phyloP scores from a whole-genome alignment of 192 early-diverging fungal genomes.

The Rhizoclosmatium globosum region DNA sequence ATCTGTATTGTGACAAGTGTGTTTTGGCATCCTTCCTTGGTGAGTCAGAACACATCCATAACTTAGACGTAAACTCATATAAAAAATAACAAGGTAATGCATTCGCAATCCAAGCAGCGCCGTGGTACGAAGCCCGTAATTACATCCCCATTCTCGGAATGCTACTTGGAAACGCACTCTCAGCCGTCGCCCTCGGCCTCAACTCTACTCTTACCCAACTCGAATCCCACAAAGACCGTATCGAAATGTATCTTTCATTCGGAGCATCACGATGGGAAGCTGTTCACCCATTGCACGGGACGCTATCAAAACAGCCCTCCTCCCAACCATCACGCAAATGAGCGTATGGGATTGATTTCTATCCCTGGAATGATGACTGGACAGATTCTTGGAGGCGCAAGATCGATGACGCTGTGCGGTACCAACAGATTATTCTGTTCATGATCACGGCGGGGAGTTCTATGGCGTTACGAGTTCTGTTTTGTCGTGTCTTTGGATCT shows the following conservation, averaged over 20 bases:
- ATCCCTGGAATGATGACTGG: slow-evolving; percentile 90
- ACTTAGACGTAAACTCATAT: not conserved
- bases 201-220: slow-evolving; percentile 35
- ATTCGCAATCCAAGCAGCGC: slow-evolving; percentile 73
- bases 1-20: slow-evolving; percentile 61
- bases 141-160: slow-evolving; percentile 91
- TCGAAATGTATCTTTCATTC: slow-evolving; percentile 72
- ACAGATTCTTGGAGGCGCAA: slow-evolving; percentile 85
- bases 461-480: slow-evolving; percentile 48
- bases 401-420: slow-evolving; percentile 79
- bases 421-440: slow-evolving; percentile 88
- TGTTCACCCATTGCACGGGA: slow-evolving; percentile 75
- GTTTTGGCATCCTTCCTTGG: slow-evolving; percentile 62
- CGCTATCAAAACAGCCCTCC: slow-evolving; percentile 74
- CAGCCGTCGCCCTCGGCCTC: slow-evolving; percentile 39
- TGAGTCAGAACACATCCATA: slow-evolving; percentile 29
- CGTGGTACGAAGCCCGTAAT: slow-evolving; percentile 74
- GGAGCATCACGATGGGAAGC: slow-evolving; percentile 88
- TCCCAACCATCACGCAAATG: slow-evolving; percentile 84
- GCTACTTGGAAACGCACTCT: slow-evolving; percentile 77
- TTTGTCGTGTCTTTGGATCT: slow-evolving; percentile 30
- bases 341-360: slow-evolving; percentile 84
- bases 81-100: slow-evolving; percentile 53
- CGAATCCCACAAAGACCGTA: slow-evolving; percentile 39
- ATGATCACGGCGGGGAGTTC: slow-evolving; percentile 82